Evolutionary conservation across 2,329 filamentous ascomycete species (phyloP).

Genomic region (Trichoderma pleuroti): DNA sequence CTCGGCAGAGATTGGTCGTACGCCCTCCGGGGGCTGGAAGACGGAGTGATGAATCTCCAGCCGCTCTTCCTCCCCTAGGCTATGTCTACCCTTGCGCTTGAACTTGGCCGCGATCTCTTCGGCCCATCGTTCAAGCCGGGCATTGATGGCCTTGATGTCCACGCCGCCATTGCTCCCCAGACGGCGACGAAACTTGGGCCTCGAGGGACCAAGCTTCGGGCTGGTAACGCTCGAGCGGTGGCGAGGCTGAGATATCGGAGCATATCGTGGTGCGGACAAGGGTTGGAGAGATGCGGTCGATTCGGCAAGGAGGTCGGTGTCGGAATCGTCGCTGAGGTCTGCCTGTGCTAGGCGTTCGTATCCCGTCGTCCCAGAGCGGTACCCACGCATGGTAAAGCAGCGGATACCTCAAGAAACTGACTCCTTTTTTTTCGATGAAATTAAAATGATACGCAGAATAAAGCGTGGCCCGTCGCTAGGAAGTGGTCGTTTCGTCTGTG

Average conservation of each 20-base stretch:
- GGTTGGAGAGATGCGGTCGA: slow-evolving; percentile 56
- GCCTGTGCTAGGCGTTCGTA: slow-evolving; percentile 83
- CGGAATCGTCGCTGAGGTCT: slow-evolving; percentile 70
- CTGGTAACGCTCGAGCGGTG: slow-evolving; percentile 59
- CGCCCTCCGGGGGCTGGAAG: slow-evolving; percentile 86
- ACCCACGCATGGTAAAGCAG: slow-evolving; percentile 56
- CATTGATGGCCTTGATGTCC: slow-evolving; percentile 97
- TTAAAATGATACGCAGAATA: background rate
- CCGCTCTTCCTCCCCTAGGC: slow-evolving; percentile 71
- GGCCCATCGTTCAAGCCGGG: slow-evolving; percentile 89
- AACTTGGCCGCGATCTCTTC: slow-evolving; percentile 97
- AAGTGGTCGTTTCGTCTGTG: background rate
- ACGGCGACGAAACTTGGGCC: slow-evolving; percentile 45
- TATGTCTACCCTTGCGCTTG: slow-evolving; percentile 79
- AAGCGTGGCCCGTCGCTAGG: background rate
- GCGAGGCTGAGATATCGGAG: slow-evolving; percentile 58
- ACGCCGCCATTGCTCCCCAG: slow-evolving; percentile 77
- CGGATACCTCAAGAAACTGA: background rate
- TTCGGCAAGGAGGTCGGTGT: slow-evolving; percentile 57
- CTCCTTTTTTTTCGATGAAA: background rate
- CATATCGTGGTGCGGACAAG: slow-evolving; percentile 59
- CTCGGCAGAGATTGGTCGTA: slow-evolving; percentile 75
- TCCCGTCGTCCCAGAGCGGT: slow-evolving; percentile 70
- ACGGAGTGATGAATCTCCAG: slow-evolving; percentile 97
- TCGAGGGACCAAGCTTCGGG: slow-evolving; percentile 40